Base-by-base conservation (phyloP, 2,329 filamentous ascomycete species). In the Sclerotinia borealis region DNA sequence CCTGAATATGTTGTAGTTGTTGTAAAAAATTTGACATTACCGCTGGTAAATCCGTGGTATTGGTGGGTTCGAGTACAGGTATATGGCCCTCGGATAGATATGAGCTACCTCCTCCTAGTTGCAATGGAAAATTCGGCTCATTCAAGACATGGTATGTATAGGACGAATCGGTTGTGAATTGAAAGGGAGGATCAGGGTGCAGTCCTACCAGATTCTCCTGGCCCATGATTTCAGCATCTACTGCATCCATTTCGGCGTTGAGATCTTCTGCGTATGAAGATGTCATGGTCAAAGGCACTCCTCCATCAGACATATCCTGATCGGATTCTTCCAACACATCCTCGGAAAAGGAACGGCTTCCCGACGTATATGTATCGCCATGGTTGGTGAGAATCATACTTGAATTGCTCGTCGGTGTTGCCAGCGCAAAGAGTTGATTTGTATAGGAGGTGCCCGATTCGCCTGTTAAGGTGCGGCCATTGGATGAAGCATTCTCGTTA, bases 1-100 rank as follows among this genome's bases (percentile, higher is more conserved):
- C 69, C 59, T 74, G 73, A 34, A 73, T 60, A 47, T 74, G 66
- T 39, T 74, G 71, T 47, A 73, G 59, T 63, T 74, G 71, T 52
- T 70, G 69, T 39, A 70, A 69, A 19, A 73, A 67, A 19, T 67
- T 68, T 7, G 69, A 72, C 68, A 73, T 70, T 17, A 71, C 65
- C 51, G 68, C 54, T 45, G 69, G 69, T 22, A 73, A 59, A 61
- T 66, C 69, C 22, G 65, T 48, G 36, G 64, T 36, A 17, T 39
- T 34, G 4, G 27, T 48, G n/a, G 17, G 9, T 11, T 43, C 48
- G 49, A 25, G 45, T 13, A 51, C n/a, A 61, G 39, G 45, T 22
- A 13, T 22, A 41, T 29, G 15, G 19, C 15, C 34, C 17, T 39
- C 47, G 25, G 22, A 10, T 9, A 9, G 39, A 2, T 11, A 45